These are phyloP conservation scores for Silybum marianum DNA, from an alignment of 129 eudicot species.

Conservation along the genomic window DNA sequence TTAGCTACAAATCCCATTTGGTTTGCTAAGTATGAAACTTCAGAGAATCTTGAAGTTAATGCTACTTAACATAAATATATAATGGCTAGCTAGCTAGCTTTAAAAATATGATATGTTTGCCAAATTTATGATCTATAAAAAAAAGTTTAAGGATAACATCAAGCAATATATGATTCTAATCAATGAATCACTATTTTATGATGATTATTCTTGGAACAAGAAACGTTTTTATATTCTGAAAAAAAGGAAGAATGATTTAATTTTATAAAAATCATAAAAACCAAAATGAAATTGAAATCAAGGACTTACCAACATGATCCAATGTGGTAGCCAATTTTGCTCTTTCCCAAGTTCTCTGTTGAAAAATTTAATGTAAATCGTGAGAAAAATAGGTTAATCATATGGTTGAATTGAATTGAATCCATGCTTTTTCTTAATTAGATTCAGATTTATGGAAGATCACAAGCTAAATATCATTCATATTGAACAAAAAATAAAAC, in stretches of 20 bases:
- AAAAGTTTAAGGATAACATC: no score
- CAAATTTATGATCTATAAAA: no score
- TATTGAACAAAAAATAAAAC: neutral
- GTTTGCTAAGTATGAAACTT: neutral
- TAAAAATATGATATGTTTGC: no score
- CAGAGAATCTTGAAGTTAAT: neutral
- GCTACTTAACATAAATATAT: no score
- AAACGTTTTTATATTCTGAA: neutral
- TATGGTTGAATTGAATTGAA: neutral
- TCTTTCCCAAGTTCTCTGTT: slow-evolving; percentile 99
- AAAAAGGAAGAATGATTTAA: neutral
- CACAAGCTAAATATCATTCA: neutral
- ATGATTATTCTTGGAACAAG: neutral
- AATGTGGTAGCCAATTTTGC: slow-evolving; percentile 78
- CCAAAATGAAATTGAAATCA: slow-evolving; percentile 1
- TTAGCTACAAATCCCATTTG: slow-evolving; percentile 11
- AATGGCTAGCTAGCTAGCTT: no score
- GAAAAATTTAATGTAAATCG: neutral
- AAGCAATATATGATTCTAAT: no score
- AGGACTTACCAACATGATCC: slow-evolving; percentile 75
- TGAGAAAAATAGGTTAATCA: neutral
- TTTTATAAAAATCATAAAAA: neutral
- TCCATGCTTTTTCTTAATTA: neutral
- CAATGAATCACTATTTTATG: no score
- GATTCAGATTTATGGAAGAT: neutral